Percentiles rank a stretch among this genome's conserved stretches.
phyloP scores from a whole-genome alignment of 2,329 filamentous ascomycete species.

The Claviceps paspali region DNA sequence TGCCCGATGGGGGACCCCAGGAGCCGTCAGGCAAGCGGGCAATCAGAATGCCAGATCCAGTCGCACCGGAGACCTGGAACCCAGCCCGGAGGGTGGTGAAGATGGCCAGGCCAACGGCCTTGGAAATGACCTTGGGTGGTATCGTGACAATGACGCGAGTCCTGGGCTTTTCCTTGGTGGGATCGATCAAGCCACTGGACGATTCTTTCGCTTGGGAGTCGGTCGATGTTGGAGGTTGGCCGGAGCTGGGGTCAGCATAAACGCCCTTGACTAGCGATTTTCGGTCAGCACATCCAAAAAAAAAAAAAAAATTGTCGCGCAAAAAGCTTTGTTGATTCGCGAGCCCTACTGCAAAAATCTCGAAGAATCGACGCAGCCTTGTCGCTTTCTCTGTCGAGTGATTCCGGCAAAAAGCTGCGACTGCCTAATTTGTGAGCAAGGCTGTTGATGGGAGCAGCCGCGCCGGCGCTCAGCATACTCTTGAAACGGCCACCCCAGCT shows the following conservation, averaged over 20 bases:
- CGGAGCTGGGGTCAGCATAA: conserved; percentile 24
- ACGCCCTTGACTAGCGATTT: conserved; percentile 33
- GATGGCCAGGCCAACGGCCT: conserved; percentile 54
- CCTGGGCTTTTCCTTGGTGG: conserved; percentile 25
- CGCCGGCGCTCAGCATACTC: conserved; percentile 22
- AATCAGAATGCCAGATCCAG: conserved; percentile 50
- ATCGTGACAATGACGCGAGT: conserved; percentile 36
- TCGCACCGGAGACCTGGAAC: conserved; percentile 49
- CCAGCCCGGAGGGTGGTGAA: conserved; percentile 57
- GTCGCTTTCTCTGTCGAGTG: conserved; percentile 77
- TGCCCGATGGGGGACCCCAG: conserved; percentile 72
- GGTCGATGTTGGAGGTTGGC: conserved; percentile 16
- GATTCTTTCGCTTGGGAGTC: conserved; percentile 16
- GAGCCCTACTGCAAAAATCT: conserved; percentile 76
- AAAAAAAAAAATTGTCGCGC: no score
- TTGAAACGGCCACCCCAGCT: conserved; percentile 17
- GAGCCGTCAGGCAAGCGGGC: conserved; percentile 45
- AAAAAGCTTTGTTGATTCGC: no score
- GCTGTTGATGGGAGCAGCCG: conserved; percentile 61
- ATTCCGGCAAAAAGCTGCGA: conserved; percentile 76
- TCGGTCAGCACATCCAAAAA: neutral
- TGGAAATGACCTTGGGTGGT: conserved; percentile 44
- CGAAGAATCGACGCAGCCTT: conserved; percentile 75
- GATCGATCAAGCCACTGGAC: conserved; percentile 15
- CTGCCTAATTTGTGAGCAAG: conserved; percentile 68